Evolutionary conservation across 306 rosid genomes (phyloP).

Genomic region (Castanopsis chinensis): DNA sequence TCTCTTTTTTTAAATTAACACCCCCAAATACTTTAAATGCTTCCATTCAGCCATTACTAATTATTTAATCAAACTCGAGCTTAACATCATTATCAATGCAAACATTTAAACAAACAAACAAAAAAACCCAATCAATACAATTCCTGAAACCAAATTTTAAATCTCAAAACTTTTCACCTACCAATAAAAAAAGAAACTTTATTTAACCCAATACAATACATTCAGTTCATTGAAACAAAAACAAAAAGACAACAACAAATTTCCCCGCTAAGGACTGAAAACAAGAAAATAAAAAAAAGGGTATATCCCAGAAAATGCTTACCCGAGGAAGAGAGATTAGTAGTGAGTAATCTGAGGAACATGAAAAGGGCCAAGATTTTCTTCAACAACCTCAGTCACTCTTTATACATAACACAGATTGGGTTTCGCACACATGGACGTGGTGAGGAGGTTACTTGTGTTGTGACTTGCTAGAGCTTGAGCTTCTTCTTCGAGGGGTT

Average conservation of each 20-base stretch:
- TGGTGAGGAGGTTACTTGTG: no score
- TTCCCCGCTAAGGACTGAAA: not conserved
- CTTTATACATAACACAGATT: no score
- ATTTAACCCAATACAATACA: not conserved
- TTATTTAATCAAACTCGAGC: not conserved
- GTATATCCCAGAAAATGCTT: not conserved
- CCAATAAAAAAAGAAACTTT: no score
- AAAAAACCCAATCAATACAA: not conserved
- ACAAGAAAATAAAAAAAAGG: not conserved
- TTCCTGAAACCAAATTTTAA: not conserved
- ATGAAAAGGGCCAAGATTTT: not conserved
- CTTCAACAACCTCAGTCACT: not conserved
- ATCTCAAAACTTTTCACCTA: not conserved
- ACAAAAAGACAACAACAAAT: not conserved
- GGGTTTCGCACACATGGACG: no score
- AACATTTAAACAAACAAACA: not conserved
- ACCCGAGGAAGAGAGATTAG: not conserved
- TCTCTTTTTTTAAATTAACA: not conserved
- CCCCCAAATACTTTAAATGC: not conserved
- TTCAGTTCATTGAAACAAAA: not conserved
- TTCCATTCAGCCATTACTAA: not conserved
- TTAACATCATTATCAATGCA: not conserved
- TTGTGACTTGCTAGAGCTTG: no score
- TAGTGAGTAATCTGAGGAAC: not conserved
- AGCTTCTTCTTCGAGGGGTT: no score